A percentile compares a stretch with the other conserved stretches of the same genome.
phyloP scores from a whole-genome alignment of 1,284 basidiomycete genomes.

The Heterobasidion parviporum region DNA sequence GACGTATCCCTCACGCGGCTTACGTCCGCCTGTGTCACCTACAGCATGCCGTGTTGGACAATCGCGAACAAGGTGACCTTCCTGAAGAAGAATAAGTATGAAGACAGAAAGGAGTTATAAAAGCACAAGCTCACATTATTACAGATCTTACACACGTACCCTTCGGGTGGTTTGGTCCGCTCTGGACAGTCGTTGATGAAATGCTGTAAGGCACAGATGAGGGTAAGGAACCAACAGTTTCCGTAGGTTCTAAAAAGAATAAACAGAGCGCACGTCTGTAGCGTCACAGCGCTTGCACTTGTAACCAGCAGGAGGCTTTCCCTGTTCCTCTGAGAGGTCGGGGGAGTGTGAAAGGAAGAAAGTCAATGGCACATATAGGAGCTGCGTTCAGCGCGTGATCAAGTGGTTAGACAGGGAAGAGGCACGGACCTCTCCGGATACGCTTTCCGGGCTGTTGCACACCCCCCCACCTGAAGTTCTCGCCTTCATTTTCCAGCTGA shows the following conservation, averaged over 20 bases:
- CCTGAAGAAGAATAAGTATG: constrained; percentile 25
- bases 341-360: not conserved
- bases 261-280: constrained; percentile 42
- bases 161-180: constrained; percentile 66
- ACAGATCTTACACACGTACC: constrained; percentile 83
- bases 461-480: constrained; percentile 66
- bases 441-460: constrained; percentile 49
- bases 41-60: constrained; percentile 72
- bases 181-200: constrained; percentile 72
- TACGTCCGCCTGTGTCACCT: constrained; percentile 71
- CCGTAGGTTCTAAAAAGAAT: not conserved
- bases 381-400: not conserved
- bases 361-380: not conserved
- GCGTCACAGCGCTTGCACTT: constrained; percentile 73
- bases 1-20: constrained; percentile 76
- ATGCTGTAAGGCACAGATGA: constrained; percentile 39
- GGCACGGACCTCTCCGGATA: constrained; percentile 38
- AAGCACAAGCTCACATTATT: constrained; percentile 33
- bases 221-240: not conserved
- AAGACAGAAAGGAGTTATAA: constrained; percentile 2
- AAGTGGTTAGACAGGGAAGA: not conserved
- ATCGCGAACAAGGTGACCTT: constrained; percentile 80
- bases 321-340: constrained; percentile 28
- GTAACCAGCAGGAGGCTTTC: constrained; percentile 60
- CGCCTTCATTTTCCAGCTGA: constrained; percentile 36